A percentile compares a stretch with the other conserved stretches of the same genome.
Conservation (phyloP, 148 eudicot genomes). For the Persicaria tinctoria region DNA sequence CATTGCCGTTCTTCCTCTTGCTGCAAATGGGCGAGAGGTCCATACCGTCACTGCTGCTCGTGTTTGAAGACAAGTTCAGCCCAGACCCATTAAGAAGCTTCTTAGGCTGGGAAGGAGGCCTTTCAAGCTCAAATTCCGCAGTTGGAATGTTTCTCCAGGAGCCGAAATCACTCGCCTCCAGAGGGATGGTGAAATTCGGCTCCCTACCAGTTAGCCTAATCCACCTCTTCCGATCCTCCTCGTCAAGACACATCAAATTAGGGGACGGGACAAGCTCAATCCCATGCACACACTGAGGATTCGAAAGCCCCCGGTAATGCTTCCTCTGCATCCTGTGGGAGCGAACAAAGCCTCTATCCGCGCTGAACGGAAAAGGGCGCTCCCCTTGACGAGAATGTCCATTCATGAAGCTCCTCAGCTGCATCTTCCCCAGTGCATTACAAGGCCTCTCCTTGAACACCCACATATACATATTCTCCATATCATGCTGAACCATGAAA, state of each 20-base stretch:
- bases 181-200: constrained; percentile 42
- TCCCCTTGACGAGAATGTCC: constrained; percentile 82
- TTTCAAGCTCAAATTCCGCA: constrained; percentile 65
- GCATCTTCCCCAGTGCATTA: constrained; percentile 86
- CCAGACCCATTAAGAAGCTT: constrained; percentile 59
- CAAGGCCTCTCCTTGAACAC: constrained; percentile 70
- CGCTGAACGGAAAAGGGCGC: constrained; percentile 62
- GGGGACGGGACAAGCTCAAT: constrained; percentile 60
- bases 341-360: constrained; percentile 75
- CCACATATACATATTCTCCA: constrained; percentile 96
- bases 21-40: constrained; percentile 35
- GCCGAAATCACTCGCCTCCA: constrained; percentile 62
- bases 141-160: constrained; percentile 68
- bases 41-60: constrained; percentile 33
- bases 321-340: constrained; percentile 85
- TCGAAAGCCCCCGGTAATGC: constrained; percentile 75
- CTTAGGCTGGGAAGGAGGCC: constrained; percentile 35
- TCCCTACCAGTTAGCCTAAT: constrained; percentile 60
- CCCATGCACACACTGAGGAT: constrained; percentile 72
- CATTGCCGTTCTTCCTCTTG: constrained; percentile 52
- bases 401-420: constrained; percentile 80
- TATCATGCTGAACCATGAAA: constrained; percentile 84
- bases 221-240: constrained; percentile 75
- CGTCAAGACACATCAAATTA: constrained; percentile 43
- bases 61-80: constrained; percentile 49